Percentiles rank a stretch among this genome's conserved stretches.
Conservation (phyloP, 257 asterid genomes). For the Jaltomata sinuosa region DNA sequence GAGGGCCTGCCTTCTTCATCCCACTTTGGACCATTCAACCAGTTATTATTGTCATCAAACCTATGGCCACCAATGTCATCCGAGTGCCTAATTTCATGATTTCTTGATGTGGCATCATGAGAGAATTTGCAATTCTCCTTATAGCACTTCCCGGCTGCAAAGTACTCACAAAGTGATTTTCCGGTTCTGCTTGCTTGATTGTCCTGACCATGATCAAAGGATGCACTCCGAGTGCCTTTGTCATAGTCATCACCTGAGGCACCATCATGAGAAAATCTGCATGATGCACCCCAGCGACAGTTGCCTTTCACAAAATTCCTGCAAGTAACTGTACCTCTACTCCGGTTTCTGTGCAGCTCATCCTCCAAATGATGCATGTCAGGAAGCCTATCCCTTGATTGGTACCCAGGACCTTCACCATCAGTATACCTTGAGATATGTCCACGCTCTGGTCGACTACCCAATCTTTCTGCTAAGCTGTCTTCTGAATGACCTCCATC, state of each 20-base stretch:
- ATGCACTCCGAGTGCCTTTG: slow-evolving; percentile 26
- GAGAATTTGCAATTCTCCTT: slow-evolving; percentile 57
- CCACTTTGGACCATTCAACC: slow-evolving; percentile 38
- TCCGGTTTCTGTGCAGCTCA: slow-evolving; percentile 34
- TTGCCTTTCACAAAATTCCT: slow-evolving; percentile 52
- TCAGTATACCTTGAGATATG: slow-evolving; percentile 26
- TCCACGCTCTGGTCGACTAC: slow-evolving; percentile 32
- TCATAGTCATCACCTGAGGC: slow-evolving; percentile 35
- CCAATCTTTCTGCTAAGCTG: slow-evolving; percentile 35
- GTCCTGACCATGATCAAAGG: slow-evolving; percentile 31
- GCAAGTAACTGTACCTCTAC: slow-evolving; percentile 46
- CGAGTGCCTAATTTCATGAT: slow-evolving; percentile 24
- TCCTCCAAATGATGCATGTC: slow-evolving; percentile 38
- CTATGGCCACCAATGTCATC: slow-evolving; percentile 26
- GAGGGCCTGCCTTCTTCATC: slow-evolving; percentile 22
- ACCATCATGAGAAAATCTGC: slow-evolving; percentile 66
- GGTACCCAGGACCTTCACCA: slow-evolving; percentile 32
- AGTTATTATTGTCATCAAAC: slow-evolving; percentile 22
- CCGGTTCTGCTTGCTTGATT: slow-evolving; percentile 21
- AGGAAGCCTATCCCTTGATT: slow-evolving; percentile 29
- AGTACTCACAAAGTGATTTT: slow-evolving; percentile 52
- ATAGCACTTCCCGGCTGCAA: slow-evolving; percentile 60
- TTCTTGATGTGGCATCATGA: slow-evolving; percentile 35
- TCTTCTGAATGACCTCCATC: slow-evolving; percentile 28
- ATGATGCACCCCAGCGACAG: slow-evolving; percentile 70